Conservation (phyloP, 306 rosid genomes). For the Acacia confusa region DNA sequence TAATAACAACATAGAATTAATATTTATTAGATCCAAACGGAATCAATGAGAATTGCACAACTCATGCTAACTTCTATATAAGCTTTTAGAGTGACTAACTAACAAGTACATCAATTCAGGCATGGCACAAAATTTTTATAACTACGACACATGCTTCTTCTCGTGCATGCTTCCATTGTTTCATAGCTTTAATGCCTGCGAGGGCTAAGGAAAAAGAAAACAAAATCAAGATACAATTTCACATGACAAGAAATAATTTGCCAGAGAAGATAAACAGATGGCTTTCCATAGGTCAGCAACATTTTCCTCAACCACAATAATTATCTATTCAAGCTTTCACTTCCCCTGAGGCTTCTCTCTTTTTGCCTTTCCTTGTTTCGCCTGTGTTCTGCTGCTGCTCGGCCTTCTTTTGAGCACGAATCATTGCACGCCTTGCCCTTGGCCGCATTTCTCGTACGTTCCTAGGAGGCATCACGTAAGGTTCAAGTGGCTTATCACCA, state of each 20-base stretch:
- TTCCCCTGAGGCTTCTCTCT: slow-evolving; percentile 41
- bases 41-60: background rate
- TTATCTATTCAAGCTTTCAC: slow-evolving; percentile 46
- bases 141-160: background rate
- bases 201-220: background rate
- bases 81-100: background rate
- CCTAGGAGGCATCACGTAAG: slow-evolving; percentile 75
- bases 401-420: slow-evolving; percentile 85
- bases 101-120: background rate
- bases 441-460: slow-evolving; percentile 80
- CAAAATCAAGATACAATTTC: background rate
- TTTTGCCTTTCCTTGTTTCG: slow-evolving; percentile 50
- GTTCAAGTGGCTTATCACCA: slow-evolving; percentile 75
- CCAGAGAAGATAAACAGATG: background rate
- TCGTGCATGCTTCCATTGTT: background rate
- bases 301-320: slow-evolving; percentile 14
- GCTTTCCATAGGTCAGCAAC: background rate
- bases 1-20: too few species aligned
- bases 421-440: slow-evolving; percentile 82
- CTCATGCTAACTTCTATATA: background rate
- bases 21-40: background rate
- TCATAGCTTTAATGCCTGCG: background rate
- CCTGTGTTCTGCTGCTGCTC: slow-evolving; percentile 50
- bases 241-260: slow-evolving; percentile 12
- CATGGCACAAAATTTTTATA: background rate